phyloP scores from a whole-genome alignment of 192 early-diverging fungal species.

The Entomortierella lignicola region DNA sequence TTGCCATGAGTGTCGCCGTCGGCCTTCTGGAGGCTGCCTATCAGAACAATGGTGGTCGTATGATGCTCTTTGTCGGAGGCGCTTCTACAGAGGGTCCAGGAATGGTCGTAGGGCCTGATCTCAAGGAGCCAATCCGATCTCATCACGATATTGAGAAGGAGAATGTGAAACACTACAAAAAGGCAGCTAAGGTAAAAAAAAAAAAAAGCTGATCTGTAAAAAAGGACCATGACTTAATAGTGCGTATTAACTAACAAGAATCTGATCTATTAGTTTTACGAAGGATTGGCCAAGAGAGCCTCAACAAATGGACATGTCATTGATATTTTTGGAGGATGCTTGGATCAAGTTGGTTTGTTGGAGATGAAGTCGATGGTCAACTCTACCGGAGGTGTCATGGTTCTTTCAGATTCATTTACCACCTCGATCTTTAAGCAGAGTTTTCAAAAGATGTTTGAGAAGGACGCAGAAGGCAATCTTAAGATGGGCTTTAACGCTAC shows the following conservation, averaged over 20 bases:
- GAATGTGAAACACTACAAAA: slow-evolving; percentile 90
- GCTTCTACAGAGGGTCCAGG: slow-evolving; percentile 96
- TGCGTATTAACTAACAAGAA: too few species aligned
- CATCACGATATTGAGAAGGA: slow-evolving; percentile 99
- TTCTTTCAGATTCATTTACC: slow-evolving; percentile 95
- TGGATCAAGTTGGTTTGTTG: slow-evolving; percentile 96
- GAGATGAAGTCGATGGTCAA: slow-evolving; percentile 96
- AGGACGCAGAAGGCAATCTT: slow-evolving; percentile 88
- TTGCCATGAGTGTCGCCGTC: slow-evolving; percentile 92
- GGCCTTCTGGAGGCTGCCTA: slow-evolving; percentile 93
- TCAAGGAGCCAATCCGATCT: slow-evolving; percentile 95
- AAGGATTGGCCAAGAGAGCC: slow-evolving; percentile 85
- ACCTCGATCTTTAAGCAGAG: slow-evolving; percentile 98
- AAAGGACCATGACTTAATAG: too few species aligned
- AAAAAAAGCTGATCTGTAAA: not conserved
- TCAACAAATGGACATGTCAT: slow-evolving; percentile 90
- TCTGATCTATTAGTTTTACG: slow-evolving; percentile 82
- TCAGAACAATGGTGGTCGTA: slow-evolving; percentile 90
- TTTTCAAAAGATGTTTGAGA: slow-evolving; percentile 94
- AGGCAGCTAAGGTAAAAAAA: slow-evolving; percentile 80
- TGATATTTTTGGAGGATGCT: slow-evolving; percentile 97
- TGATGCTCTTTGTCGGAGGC: slow-evolving; percentile 95
- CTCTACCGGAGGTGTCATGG: slow-evolving; percentile 92
- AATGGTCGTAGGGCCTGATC: slow-evolving; percentile 90
- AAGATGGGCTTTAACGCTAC: slow-evolving; percentile 98